Conservation (phyloP, 495 filamentous ascomycete genomes). For the Jackrogersella multiformis region DNA sequence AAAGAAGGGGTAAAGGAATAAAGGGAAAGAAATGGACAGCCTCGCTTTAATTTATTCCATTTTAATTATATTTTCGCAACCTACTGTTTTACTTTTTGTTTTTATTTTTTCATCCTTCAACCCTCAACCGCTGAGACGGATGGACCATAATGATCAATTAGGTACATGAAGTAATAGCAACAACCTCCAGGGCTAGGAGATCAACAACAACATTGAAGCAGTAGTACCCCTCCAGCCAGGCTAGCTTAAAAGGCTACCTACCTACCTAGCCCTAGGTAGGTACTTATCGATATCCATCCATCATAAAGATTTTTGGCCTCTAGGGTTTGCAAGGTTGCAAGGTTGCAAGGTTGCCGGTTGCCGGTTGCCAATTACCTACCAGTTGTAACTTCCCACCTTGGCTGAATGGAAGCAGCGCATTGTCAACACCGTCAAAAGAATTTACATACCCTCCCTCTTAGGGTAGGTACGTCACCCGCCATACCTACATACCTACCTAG, state of each 20-base stretch:
- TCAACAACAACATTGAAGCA: too few species aligned
- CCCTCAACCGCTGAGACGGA: not conserved
- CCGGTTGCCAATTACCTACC: too few species aligned
- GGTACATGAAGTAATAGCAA: not conserved
- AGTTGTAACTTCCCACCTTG: not conserved
- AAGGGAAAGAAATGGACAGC: not conserved
- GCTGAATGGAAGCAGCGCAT: not conserved
- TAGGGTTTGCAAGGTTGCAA: too few species aligned
- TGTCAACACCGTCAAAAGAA: not conserved
- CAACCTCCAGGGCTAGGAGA: too few species aligned
- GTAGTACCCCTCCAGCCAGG: not conserved
- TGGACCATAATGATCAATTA: not conserved
- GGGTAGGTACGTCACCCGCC: not conserved
- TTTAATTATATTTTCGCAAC: not conserved
- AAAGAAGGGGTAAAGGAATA: not conserved
- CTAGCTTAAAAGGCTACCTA: conserved; percentile 5
- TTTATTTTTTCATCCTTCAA: not conserved
- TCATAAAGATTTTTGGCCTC: conserved; percentile 1
- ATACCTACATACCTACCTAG: not conserved
- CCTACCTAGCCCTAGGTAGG: not conserved
- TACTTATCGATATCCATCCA: not conserved
- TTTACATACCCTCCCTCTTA: too few species aligned
- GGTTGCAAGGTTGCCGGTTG: too few species aligned
- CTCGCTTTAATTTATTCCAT: not conserved
- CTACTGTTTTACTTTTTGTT: not conserved